A percentile compares a stretch with the other conserved stretches of the same genome.
phyloP scores from a whole-genome alignment of 2,329 filamentous ascomycete genomes.

The Sarocladiaceae sp. region DNA sequence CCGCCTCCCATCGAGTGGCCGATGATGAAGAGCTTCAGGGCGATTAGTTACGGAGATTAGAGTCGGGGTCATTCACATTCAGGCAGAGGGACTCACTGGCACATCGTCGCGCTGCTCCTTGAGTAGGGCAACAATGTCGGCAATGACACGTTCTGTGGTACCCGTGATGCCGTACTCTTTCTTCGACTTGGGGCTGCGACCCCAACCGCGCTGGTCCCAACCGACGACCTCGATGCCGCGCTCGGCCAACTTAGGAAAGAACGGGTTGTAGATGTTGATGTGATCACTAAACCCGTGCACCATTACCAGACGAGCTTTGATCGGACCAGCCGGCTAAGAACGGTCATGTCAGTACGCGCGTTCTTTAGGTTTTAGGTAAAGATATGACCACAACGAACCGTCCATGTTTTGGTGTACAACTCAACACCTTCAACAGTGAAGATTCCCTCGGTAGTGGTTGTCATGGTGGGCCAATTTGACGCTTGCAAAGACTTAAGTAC shows the following conservation, averaged over 20 bases:
- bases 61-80: background rate
- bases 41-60: constrained; percentile 12
- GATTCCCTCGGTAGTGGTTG: constrained; percentile 44
- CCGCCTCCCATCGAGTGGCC: constrained; percentile 92
- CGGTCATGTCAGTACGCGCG: too few species aligned
- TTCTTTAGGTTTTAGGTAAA: background rate
- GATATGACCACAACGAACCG: constrained; percentile 37
- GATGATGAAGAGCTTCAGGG: constrained; percentile 72
- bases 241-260: constrained; percentile 67
- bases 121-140: constrained; percentile 76
- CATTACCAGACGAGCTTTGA: constrained; percentile 71
- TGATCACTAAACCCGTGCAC: constrained; percentile 91
- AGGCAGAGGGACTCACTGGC: constrained; percentile 23
- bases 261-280: constrained; percentile 67
- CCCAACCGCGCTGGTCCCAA: constrained; percentile 90
- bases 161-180: constrained; percentile 69
- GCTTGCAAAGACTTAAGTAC: too few species aligned
- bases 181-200: constrained; percentile 60
- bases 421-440: constrained; percentile 38
- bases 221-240: constrained; percentile 71
- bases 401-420: constrained; percentile 56
- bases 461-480: constrained; percentile 21
- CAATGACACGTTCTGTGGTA: constrained; percentile 65
- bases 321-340: constrained; percentile 47
- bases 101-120: constrained; percentile 43